Conservation (phyloP, 495 filamentous ascomycete genomes). For the Penicillium atrosanguineum region DNA sequence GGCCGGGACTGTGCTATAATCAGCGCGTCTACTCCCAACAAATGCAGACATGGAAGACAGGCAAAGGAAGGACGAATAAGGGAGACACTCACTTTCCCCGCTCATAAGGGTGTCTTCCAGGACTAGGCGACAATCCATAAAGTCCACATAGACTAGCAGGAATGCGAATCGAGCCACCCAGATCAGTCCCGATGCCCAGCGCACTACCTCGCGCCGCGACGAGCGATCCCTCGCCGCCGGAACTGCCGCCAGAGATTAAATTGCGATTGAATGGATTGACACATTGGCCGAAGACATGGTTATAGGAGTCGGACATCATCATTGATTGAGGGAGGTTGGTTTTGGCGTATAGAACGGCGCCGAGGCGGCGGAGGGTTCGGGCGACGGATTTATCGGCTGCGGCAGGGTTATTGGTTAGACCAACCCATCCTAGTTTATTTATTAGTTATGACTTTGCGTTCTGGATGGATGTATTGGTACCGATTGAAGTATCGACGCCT, state of each 20-base stretch:
- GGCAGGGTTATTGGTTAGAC: constrained; percentile 32
- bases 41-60: background rate
- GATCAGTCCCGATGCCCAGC: constrained; percentile 67
- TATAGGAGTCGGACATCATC: constrained; percentile 58
- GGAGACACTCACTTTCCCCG: constrained; percentile 35
- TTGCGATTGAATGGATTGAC: constrained; percentile 56
- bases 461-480: constrained; percentile 14
- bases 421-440: constrained; percentile 33
- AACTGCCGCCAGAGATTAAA: constrained; percentile 60
- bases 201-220: constrained; percentile 55
- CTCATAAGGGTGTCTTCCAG: constrained; percentile 53
- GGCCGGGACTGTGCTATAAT: constrained; percentile 19
- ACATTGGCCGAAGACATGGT: constrained; percentile 47
- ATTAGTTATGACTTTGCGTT: background rate
- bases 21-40: background rate
- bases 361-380: constrained; percentile 30
- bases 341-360: constrained; percentile 60
- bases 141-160: constrained; percentile 65
- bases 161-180: constrained; percentile 64
- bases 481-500: constrained; percentile 49
- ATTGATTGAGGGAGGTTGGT: constrained; percentile 58
- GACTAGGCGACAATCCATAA: constrained; percentile 63
- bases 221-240: constrained; percentile 67
- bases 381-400: constrained; percentile 29
- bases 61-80: background rate